A percentile compares a stretch with the other conserved stretches of the same genome.
phyloP scores from a whole-genome alignment of 495 filamentous ascomycete genomes.

The Xylaria acuta region DNA sequence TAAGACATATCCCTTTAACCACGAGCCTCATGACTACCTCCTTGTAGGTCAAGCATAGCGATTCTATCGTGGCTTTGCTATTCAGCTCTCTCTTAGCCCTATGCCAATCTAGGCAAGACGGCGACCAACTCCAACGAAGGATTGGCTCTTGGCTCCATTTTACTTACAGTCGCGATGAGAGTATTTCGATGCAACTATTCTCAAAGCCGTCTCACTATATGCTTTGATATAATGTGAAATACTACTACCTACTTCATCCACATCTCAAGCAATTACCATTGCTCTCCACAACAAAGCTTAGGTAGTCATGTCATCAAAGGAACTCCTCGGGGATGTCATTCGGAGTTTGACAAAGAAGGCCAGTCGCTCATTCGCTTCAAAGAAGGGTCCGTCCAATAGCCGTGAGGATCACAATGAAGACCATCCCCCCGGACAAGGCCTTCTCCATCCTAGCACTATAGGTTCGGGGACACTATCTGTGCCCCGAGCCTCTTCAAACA shows the following conservation, averaged over 20 bases:
- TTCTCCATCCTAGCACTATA: neutral
- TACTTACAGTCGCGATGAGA: neutral
- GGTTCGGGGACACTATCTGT: neutral
- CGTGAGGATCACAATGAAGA: neutral
- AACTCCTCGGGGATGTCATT: conserved; percentile 21
- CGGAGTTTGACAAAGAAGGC: conserved; percentile 19
- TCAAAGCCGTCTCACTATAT: neutral
- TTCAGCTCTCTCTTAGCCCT: neutral
- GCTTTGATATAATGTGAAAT: neutral
- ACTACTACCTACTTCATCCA: neutral
- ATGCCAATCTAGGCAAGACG: neutral
- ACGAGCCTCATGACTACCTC: neutral
- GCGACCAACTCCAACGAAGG: neutral
- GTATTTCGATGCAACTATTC: neutral
- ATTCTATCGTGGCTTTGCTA: neutral
- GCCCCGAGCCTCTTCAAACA: conserved; percentile 18
- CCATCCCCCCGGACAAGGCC: neutral
- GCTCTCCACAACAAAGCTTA: neutral
- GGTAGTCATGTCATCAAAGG: conserved; percentile 30
- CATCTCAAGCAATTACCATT: neutral
- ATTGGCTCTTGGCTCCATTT: neutral
- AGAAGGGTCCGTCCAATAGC: neutral
- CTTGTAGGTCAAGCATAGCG: neutral
- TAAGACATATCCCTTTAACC: neutral
- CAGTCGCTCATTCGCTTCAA: conserved; percentile 20